Conservation (phyloP, 2,329 filamentous ascomycete genomes). For the Fusarium tanahbumbuense region DNA sequence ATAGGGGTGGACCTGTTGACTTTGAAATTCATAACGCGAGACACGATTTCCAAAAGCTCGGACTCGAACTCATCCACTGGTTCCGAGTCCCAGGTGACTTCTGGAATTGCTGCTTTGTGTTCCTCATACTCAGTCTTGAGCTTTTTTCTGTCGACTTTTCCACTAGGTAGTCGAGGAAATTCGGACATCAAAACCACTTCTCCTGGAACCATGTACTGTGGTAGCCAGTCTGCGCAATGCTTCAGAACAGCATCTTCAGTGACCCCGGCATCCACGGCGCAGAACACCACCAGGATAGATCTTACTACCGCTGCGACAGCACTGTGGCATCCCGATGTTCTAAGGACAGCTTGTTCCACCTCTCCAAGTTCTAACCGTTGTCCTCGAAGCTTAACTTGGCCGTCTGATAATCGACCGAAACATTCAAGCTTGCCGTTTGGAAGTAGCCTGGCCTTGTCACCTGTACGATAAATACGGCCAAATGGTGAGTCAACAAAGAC, state of each 20-base stretch:
- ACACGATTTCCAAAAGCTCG: slow-evolving; percentile 56
- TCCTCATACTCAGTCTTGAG: slow-evolving; percentile 65
- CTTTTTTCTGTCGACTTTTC: slow-evolving; percentile 80
- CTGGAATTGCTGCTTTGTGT: slow-evolving; percentile 24
- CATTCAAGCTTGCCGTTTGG: slow-evolving; percentile 81
- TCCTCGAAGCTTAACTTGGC: slow-evolving; percentile 88
- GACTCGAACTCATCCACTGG: slow-evolving; percentile 39
- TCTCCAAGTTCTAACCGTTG: slow-evolving; percentile 86
- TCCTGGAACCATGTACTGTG: slow-evolving; percentile 83
- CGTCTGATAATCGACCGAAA: slow-evolving; percentile 80
- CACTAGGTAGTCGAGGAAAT: slow-evolving; percentile 82
- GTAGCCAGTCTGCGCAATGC: slow-evolving; percentile 79
- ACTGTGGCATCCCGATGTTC: slow-evolving; percentile 70
- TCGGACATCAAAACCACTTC: slow-evolving; percentile 73
- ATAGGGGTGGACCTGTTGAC: slow-evolving; percentile 58
- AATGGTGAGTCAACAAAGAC: slow-evolving; percentile 77
- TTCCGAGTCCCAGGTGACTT: slow-evolving; percentile 11
- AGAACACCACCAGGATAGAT: slow-evolving; percentile 80
- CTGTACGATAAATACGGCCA: slow-evolving; percentile 83
- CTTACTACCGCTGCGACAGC: slow-evolving; percentile 75
- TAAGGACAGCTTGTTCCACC: slow-evolving; percentile 76
- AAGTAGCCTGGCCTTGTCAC: slow-evolving; percentile 80
- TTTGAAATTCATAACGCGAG: slow-evolving; percentile 54
- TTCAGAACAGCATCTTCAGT: slow-evolving; percentile 60
- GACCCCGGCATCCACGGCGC: slow-evolving; percentile 61